Conservation (phyloP, 1,284 basidiomycete genomes). For the Puccinia triticina region DNA sequence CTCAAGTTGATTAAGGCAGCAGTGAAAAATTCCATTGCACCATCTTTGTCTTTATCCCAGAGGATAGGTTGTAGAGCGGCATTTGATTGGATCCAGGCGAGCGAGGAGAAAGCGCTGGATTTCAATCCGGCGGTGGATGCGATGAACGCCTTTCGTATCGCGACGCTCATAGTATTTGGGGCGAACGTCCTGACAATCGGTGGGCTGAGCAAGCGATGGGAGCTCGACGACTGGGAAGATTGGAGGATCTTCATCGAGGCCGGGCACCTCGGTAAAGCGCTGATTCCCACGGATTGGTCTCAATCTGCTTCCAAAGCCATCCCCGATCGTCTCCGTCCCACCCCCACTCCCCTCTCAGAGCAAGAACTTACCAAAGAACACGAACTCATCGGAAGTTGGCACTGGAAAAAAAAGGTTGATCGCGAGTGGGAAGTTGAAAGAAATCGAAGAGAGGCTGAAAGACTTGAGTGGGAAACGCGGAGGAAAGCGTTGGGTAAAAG, state of each 20-base stretch:
- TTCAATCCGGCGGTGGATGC: conserved; percentile 45
- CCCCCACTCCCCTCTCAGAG: neutral
- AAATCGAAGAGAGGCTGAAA: conserved; percentile 21
- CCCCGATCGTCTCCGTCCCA: conserved; percentile 4
- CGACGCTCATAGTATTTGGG: conserved; percentile 29
- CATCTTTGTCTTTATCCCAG: conserved; percentile 98
- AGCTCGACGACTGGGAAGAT: conserved; percentile 38
- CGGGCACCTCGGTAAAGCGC: conserved; percentile 11
- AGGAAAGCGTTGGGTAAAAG: conserved; percentile 25
- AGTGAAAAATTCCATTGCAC: conserved; percentile 93
- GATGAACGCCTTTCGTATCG: conserved; percentile 22
- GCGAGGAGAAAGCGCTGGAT: conserved; percentile 7
- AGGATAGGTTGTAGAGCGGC: conserved; percentile 71
- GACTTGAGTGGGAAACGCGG: conserved; percentile 22
- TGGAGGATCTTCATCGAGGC: conserved; percentile 47
- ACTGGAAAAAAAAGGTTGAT: conserved; percentile 20
- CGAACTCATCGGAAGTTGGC: neutral
- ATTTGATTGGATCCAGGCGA: conserved; percentile 67
- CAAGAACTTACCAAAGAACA: neutral
- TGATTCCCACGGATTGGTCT: conserved; percentile 28
- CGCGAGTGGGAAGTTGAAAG: conserved; percentile 29
- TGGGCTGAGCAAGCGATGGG: conserved; percentile 29
- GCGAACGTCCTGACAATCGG: conserved; percentile 13
- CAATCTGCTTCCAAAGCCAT: conserved; percentile 14
- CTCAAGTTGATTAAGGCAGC: conserved; percentile 91